A percentile compares a stretch with the other conserved stretches of the same genome.
Conservation (phyloP, 2,329 filamentous ascomycete species). For the Calonectria leucothoes region DNA sequence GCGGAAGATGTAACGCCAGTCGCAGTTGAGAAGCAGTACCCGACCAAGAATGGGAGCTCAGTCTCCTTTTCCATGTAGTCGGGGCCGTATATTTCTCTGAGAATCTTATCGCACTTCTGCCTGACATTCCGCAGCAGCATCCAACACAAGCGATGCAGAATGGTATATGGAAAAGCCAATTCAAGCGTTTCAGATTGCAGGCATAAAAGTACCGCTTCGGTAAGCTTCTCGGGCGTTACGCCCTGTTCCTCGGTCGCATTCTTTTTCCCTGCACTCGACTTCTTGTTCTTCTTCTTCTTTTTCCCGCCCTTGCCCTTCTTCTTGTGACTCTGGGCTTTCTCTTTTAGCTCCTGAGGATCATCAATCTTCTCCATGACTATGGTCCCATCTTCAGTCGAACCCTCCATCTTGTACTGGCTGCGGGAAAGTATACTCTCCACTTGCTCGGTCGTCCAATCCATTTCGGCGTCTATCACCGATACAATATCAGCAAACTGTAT, state of each 20-base stretch:
- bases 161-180: constrained; percentile 42
- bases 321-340: not conserved
- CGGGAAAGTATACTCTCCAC: constrained; percentile 50
- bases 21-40: not conserved
- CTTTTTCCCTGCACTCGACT: constrained; percentile 26
- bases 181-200: constrained; percentile 52
- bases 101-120: not conserved
- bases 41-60: constrained; percentile 2
- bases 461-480: constrained; percentile 36
- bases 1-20: not conserved
- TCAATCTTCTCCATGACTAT: not conserved
- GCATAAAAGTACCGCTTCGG: constrained; percentile 45
- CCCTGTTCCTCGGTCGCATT: constrained; percentile 17
- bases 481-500: constrained; percentile 51
- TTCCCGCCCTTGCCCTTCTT: not conserved
- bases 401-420: constrained; percentile 38
- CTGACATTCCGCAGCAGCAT: not conserved
- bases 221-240: constrained; percentile 41
- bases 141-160: not conserved
- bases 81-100: not conserved
- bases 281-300: constrained; percentile 21
- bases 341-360: not conserved
- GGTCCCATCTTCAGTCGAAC: not conserved
- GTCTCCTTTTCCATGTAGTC: constrained; percentile 2
- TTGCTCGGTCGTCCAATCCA: constrained; percentile 46